These are phyloP conservation scores for Coprinellus aureogranulatus DNA, from an alignment of 768 basidiomycete species.

Conservation along the genomic window DNA sequence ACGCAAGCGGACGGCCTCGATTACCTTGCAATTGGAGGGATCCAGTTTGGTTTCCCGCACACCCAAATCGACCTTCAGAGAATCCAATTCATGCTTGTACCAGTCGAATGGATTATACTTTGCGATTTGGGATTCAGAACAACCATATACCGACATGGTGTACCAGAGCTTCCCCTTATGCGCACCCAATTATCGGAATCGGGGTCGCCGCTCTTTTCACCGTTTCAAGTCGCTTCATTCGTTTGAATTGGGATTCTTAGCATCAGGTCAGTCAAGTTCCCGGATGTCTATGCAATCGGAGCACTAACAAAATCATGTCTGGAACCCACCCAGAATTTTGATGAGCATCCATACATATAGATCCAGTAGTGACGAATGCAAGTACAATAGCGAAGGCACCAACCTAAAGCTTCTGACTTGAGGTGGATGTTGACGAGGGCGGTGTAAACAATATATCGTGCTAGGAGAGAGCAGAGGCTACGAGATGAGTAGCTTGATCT, in stretches of 20 bases:
- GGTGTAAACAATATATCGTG: neutral
- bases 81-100: slow-evolving; percentile 23
- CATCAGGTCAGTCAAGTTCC: no score
- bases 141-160: slow-evolving; percentile 11
- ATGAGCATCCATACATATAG: neutral
- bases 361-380: no score
- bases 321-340: neutral
- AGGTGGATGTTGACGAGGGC: neutral
- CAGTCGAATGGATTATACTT: slow-evolving; percentile 18
- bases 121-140: slow-evolving; percentile 21
- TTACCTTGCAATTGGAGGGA: slow-evolving; percentile 10
- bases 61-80: slow-evolving; percentile 13
- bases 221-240: no score
- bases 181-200: neutral
- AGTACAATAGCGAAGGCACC: no score
- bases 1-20: slow-evolving; percentile 11
- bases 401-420: neutral
- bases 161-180: neutral
- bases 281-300: no score
- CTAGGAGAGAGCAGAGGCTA: neutral
- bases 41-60: slow-evolving; percentile 15
- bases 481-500: neutral
- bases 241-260: no score
- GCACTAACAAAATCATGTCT: neutral
- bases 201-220: no score